Percentiles rank a stretch among this genome's conserved stretches.
Evolutionary conservation across 2,329 filamentous ascomycete species (phyloP).

Genomic region (Camptophora hylomeconis): DNA sequence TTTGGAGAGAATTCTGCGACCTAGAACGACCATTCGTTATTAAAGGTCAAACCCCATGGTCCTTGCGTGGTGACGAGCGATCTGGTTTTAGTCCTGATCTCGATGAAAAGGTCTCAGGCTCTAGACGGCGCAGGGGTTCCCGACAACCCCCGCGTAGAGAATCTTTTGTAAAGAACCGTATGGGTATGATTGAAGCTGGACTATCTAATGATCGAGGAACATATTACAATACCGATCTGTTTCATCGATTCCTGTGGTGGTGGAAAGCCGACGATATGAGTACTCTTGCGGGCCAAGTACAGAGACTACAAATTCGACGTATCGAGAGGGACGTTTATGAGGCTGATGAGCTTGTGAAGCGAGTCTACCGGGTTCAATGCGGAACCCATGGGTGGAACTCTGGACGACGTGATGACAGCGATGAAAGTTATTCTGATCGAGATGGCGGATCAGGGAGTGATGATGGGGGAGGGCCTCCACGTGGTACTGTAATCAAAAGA

Average conservation of each 20-base stretch:
- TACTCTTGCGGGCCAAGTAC: conserved; percentile 10
- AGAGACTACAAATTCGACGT: conserved; percentile 14
- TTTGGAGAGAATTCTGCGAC: conserved; percentile 14
- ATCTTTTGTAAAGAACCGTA: conserved; percentile 5
- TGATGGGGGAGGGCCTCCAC: conserved; percentile 4
- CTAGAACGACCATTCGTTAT: conserved; percentile 14
- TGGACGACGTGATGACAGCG: conserved; percentile 6
- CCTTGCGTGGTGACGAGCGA: too few relatives aligned
- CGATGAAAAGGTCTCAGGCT: too few relatives aligned
- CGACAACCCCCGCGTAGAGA: too few relatives aligned
- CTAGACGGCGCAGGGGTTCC: too few relatives aligned
- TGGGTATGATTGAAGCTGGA: conserved; percentile 11
- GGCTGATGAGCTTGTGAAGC: conserved; percentile 11
- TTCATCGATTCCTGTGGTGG: conserved; percentile 15
- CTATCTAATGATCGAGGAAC: conserved; percentile 7
- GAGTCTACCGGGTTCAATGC: conserved; percentile 5
- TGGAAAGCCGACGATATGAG: conserved; percentile 9
- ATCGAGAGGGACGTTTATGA: conserved; percentile 15
- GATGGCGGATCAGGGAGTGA: conserved; percentile 3
- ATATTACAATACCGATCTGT: conserved; percentile 14
- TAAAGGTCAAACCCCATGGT: too few relatives aligned
- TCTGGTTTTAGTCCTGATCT: too few relatives aligned
- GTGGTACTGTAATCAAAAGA: conserved; percentile 1
- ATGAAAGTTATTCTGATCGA: conserved; percentile 4
- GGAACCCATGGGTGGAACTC: conserved; percentile 2